These are phyloP conservation scores for Triticum monococcum DNA, from an alignment of 176 grass and related monocot genomes.

Conservation along the genomic window DNA sequence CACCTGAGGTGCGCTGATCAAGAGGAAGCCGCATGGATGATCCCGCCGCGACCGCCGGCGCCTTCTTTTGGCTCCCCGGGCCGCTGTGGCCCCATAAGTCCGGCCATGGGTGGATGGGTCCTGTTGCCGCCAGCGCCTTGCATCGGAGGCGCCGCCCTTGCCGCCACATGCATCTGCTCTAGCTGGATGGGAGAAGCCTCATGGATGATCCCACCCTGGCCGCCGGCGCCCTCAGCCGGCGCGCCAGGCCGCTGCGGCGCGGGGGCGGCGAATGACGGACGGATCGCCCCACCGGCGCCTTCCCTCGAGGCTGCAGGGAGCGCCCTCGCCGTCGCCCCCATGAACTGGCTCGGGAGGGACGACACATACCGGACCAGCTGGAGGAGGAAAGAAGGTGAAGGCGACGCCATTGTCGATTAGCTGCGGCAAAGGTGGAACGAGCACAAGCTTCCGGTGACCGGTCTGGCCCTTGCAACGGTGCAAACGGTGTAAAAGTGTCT, in stretches of 20 bases:
- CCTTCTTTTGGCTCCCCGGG: background rate
- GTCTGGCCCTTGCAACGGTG: background rate
- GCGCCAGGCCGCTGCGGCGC: background rate
- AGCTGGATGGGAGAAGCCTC: background rate
- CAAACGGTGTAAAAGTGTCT: too few species aligned
- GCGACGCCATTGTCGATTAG: background rate
- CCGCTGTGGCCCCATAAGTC: background rate
- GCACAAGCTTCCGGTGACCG: background rate
- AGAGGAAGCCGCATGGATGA: background rate
- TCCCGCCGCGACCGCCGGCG: background rate
- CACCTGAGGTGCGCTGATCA: background rate
- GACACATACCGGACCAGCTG: constrained; percentile 7
- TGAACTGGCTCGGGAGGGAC: background rate
- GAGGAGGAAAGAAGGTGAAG: background rate
- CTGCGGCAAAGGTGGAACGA: background rate
- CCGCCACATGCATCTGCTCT: background rate
- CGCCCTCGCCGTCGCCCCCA: background rate
- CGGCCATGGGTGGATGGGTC: background rate
- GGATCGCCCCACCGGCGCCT: background rate
- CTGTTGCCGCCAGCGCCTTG: background rate
- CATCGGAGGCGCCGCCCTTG: background rate
- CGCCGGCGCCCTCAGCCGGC: background rate
- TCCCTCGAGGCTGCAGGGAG: background rate
- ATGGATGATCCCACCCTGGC: background rate
- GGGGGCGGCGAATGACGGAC: background rate